A percentile compares a stretch with the other conserved stretches of the same genome.
These are phyloP conservation scores for Gracilaria vermiculophylla DNA, from an alignment of 23 red algal species.

Conservation along the genomic window DNA sequence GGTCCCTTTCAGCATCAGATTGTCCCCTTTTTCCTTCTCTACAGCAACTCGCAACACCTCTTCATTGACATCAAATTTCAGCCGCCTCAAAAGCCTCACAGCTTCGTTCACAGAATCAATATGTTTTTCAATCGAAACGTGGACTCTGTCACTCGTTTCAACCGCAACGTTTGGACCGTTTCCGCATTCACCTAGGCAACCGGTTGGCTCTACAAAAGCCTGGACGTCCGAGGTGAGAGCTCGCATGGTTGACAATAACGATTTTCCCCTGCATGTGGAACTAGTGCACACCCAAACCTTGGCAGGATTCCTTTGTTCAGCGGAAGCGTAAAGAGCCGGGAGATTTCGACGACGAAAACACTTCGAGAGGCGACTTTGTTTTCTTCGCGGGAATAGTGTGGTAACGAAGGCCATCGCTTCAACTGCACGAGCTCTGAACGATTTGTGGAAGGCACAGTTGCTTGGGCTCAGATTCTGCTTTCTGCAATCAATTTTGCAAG, in stretches of 20 bases:
- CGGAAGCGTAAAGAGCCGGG: not conserved
- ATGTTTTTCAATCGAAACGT: not conserved
- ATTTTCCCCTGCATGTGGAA: constrained; percentile 1
- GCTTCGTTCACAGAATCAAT: not conserved
- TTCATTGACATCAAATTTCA: not conserved
- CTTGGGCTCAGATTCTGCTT: too few species aligned
- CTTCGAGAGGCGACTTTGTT: not conserved
- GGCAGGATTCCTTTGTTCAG: not conserved
- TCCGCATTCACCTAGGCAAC: constrained; percentile 26
- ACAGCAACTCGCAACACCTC: not conserved
- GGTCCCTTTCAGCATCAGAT: not conserved
- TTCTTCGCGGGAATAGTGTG: not conserved
- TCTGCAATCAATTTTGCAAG: too few species aligned
- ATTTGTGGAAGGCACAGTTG: too few species aligned
- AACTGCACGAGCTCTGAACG: too few species aligned
- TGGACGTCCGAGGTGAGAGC: not conserved
- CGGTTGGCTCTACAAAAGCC: not conserved
- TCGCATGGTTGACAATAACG: not conserved
- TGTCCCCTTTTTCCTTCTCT: constrained; percentile 15
- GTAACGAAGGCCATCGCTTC: not conserved
- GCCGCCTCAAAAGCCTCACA: not conserved
- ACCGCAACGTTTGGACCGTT: constrained; percentile 25
- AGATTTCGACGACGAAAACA: not conserved
- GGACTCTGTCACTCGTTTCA: not conserved
- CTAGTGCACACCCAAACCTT: constrained; percentile 1